Conservation (phyloP, 2,329 filamentous ascomycete genomes). For the Neofusicoccum kwambonambiense region DNA sequence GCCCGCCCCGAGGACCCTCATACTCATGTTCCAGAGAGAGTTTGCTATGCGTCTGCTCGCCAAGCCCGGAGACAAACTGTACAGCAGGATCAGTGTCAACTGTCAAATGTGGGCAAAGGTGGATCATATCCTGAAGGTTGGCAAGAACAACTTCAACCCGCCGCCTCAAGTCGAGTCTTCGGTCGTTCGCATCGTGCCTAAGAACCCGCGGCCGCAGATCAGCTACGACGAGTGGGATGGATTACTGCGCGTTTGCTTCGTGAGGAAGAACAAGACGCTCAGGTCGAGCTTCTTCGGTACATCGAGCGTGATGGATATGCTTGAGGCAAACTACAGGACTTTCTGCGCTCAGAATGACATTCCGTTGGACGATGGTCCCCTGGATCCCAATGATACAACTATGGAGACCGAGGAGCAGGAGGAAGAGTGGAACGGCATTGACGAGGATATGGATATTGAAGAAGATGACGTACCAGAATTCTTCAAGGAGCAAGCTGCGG, state of each 20-base stretch:
- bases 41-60: slow-evolving; percentile 90
- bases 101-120: slow-evolving; percentile 87
- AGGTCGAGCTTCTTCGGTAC: slow-evolving; percentile 78
- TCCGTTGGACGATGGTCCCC: slow-evolving; percentile 63
- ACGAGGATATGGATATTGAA: slow-evolving; percentile 57
- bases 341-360: slow-evolving; percentile 89
- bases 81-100: slow-evolving; percentile 87
- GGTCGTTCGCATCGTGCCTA: slow-evolving; percentile 86
- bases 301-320: slow-evolving; percentile 74
- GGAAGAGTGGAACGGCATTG: slow-evolving; percentile 49
- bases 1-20: slow-evolving; percentile 76
- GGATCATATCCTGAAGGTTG: slow-evolving; percentile 81
- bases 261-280: slow-evolving; percentile 87
- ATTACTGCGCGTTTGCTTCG: slow-evolving; percentile 76
- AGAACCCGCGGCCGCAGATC: slow-evolving; percentile 80
- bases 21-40: slow-evolving; percentile 97
- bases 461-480: slow-evolving; percentile 73
- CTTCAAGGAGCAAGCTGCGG: slow-evolving; percentile 65
- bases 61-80: slow-evolving; percentile 81
- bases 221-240: slow-evolving; percentile 96
- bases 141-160: slow-evolving; percentile 93
- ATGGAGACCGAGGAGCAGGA: slow-evolving; percentile 51
- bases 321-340: slow-evolving; percentile 85
- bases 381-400: slow-evolving; percentile 44
- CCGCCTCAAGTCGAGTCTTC: slow-evolving; percentile 90